These are phyloP conservation scores for Ceratocystis huliohia DNA, from an alignment of 2,329 filamentous ascomycete genomes.

Conservation along the genomic window DNA sequence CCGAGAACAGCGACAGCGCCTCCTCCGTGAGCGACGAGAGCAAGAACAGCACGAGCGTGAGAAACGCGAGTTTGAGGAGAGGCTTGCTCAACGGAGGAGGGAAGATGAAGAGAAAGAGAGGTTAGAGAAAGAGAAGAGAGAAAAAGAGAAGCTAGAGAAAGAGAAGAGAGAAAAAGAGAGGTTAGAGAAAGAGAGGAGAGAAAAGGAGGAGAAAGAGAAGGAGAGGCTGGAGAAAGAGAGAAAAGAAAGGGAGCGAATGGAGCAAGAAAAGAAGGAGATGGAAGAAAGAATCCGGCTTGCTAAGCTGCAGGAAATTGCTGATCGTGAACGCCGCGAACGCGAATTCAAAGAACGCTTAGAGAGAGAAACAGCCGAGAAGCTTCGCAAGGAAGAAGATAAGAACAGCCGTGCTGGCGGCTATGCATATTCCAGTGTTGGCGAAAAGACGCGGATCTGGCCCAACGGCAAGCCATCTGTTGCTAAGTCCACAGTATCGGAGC, in stretches of 20 bases:
- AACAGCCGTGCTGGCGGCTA: conserved; percentile 33
- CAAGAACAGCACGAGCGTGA: conserved; percentile 32
- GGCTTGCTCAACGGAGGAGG: conserved; percentile 23
- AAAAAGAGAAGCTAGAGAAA: conserved; percentile 33
- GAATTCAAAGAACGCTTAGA: conserved; percentile 32
- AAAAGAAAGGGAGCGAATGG: conserved; percentile 28
- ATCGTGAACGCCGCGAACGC: conserved; percentile 36
- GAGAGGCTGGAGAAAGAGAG: conserved; percentile 33
- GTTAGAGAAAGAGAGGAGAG: conserved; percentile 30
- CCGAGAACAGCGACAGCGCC: conserved; percentile 5
- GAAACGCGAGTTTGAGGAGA: conserved; percentile 32
- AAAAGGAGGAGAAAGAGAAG: conserved; percentile 33
- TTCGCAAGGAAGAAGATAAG: conserved; percentile 25
- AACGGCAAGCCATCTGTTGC: conserved; percentile 40
- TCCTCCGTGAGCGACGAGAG: conserved; percentile 25
- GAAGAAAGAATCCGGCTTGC: conserved; percentile 26
- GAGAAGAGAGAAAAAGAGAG: conserved; percentile 28
- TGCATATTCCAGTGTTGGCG: conserved; percentile 52
- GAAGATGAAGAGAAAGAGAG: conserved; percentile 32
- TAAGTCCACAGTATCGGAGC: conserved; percentile 19
- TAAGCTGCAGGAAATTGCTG: conserved; percentile 28
- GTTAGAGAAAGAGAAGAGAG: conserved; percentile 30
- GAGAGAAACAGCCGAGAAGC: conserved; percentile 29
- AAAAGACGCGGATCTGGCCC: conserved; percentile 59
- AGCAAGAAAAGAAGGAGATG: conserved; percentile 26